A percentile compares a stretch with the other conserved stretches of the same genome.
Evolutionary conservation across 2,329 filamentous ascomycete genomes (phyloP).

Genomic region (Lachnellula arida): DNA sequence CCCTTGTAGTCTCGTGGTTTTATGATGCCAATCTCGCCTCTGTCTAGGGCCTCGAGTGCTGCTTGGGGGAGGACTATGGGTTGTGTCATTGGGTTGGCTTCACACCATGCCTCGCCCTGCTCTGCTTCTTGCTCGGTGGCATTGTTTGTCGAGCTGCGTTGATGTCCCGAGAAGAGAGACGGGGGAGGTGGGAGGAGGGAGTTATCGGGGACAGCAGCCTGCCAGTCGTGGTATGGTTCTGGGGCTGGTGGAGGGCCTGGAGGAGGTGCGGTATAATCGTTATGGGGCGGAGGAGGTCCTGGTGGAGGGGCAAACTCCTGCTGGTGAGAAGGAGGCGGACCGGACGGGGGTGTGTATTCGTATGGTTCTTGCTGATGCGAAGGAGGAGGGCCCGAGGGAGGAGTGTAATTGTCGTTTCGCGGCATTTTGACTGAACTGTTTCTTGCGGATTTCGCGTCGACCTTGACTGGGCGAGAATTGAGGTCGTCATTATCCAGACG

Average conservation of each 20-base stretch:
- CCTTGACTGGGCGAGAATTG: slow-evolving; percentile 24
- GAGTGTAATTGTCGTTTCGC: slow-evolving; percentile 27
- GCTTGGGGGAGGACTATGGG: slow-evolving; percentile 47
- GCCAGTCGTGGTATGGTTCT: slow-evolving; percentile 60
- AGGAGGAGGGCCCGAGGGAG: slow-evolving; percentile 36
- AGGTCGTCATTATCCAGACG: slow-evolving; percentile 12
- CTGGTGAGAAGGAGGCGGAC: slow-evolving; percentile 29
- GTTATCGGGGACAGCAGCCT: slow-evolving; percentile 65
- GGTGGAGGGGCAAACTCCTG: slow-evolving; percentile 12
- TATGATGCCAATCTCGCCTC: slow-evolving; percentile 51
- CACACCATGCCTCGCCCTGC: slow-evolving; percentile 63
- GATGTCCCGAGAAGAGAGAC: slow-evolving; percentile 50
- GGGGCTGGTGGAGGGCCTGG: slow-evolving; percentile 33
- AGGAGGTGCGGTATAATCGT: slow-evolving; percentile 34
- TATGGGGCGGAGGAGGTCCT: slow-evolving; percentile 19
- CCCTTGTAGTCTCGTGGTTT: slow-evolving; percentile 46
- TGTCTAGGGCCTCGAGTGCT: slow-evolving; percentile 43
- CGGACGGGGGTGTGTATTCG: slow-evolving; percentile 24
- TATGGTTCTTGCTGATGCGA: too few relatives aligned
- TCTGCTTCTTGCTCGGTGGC: slow-evolving; percentile 60
- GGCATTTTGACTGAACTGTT: slow-evolving; percentile 24
- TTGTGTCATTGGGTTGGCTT: slow-evolving; percentile 50
- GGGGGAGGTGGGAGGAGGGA: slow-evolving; percentile 69
- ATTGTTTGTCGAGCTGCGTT: slow-evolving; percentile 64
- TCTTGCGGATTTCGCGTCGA: slow-evolving; percentile 5